Base-by-base conservation (phyloP, 495 filamentous ascomycete genomes). In the Penicillium longicatenatum region DNA sequence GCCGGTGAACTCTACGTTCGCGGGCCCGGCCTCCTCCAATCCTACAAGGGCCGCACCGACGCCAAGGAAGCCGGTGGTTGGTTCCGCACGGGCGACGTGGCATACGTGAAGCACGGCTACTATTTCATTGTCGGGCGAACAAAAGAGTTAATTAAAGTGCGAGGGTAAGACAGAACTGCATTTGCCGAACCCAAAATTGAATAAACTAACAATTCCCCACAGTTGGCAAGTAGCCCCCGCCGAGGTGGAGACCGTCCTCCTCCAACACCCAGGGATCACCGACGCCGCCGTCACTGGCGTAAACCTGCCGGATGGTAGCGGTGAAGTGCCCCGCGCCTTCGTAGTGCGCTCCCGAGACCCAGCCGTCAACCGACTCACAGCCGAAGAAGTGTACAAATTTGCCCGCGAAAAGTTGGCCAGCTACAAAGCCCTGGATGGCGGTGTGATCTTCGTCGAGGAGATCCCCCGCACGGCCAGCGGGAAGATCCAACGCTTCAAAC, bases 201-300 rank as follows among this genome's bases (percentile, higher is more conserved):
- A 37, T 35, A 30, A 22, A 30, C 55, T 55, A 35, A 60, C 48
- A 21, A 21, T 29, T 19, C 33, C 17, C n/a, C 41, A 14, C 39
- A 78, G 75, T 55, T 78, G 75, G 63, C 93, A 96, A 73, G 90
- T 97, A 4, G 89, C 91, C 2, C 92, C 92, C 0, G 90, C 92
- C 0, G 92, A 97, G 74, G 73, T 97, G 1, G 93, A 97, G 67
- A 85, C 82, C 0, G 70, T 93, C 1, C 79, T 97, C 5, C 76
- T 96, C 3, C 82, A 86, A 20, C 86, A 89, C 55, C 84, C 84
- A 3, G 77, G 80, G 0, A 81, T 96, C 41, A 66, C 74, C 26
- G 90, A 97, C 68, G 90, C 82, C 0, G 92, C 88, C 0, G 90
- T 97, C 10, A 85, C 93, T 8, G 91, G 92, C 0, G 82, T 93